Conservation (phyloP, 148 eudicot species). For the Chenopodium formosanum region DNA sequence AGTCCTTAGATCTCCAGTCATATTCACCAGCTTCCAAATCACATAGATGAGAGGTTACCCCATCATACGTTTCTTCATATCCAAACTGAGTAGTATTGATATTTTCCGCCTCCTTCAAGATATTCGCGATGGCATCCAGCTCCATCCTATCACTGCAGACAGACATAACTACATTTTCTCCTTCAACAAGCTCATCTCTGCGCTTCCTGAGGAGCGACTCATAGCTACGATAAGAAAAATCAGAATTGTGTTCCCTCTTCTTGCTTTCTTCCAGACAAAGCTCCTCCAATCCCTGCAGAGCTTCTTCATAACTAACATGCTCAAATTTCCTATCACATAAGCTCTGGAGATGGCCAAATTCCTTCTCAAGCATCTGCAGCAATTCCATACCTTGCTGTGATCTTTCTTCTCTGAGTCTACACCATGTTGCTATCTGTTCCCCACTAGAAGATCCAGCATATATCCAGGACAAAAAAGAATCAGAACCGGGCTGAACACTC, state of each 20-base stretch:
- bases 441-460: slow-evolving; percentile 54
- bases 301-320: slow-evolving; percentile 70
- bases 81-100: slow-evolving; percentile 58
- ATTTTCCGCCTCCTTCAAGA: slow-evolving; percentile 77
- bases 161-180: slow-evolving; percentile 44
- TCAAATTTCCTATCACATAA: slow-evolving; percentile 77
- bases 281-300: slow-evolving; percentile 75
- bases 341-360: slow-evolving; percentile 62
- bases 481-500: slow-evolving; percentile 34
- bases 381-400: slow-evolving; percentile 64
- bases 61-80: slow-evolving; percentile 63
- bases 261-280: slow-evolving; percentile 76
- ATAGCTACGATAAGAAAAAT: slow-evolving; percentile 48
- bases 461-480: slow-evolving; percentile 81
- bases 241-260: slow-evolving; percentile 62
- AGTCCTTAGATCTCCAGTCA: slow-evolving; percentile 71
- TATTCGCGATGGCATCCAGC: slow-evolving; percentile 59
- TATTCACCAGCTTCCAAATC: slow-evolving; percentile 85
- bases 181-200: slow-evolving; percentile 60
- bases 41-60: slow-evolving; percentile 46
- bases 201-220: slow-evolving; percentile 68
- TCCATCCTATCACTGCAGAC: slow-evolving; percentile 56
- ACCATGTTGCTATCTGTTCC: slow-evolving; percentile 73
- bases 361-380: slow-evolving; percentile 66
- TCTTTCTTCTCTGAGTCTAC: slow-evolving; percentile 57